Percentiles rank a stretch among this genome's conserved stretches.
Conservation (phyloP, 345 rosid genomes). For the Sonneratia alba region DNA sequence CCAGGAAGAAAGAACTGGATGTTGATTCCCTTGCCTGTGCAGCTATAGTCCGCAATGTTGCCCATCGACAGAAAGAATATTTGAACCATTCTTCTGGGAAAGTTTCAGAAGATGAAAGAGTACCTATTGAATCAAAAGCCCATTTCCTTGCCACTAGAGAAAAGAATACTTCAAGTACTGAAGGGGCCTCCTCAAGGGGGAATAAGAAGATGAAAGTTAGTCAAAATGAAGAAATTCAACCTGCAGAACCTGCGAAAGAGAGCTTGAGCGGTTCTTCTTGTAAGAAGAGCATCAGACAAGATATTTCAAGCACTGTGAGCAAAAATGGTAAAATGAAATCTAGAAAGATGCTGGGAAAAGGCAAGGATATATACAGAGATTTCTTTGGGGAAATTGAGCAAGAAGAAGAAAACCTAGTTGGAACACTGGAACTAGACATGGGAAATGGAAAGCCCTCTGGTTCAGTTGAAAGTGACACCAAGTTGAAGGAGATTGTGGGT, state of each 20-base stretch:
- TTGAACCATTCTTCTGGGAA: background rate
- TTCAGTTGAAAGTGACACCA: constrained; percentile 31
- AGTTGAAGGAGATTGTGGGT: constrained; percentile 28
- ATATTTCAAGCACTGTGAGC: constrained; percentile 24
- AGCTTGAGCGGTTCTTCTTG: constrained; percentile 28
- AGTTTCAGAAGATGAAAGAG: background rate
- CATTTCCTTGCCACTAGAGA: background rate
- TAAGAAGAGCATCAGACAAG: constrained; percentile 32
- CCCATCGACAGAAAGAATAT: background rate
- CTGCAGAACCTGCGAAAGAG: constrained; percentile 27
- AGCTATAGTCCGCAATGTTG: background rate
- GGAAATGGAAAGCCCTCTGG: constrained; percentile 27
- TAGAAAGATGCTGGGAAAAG: constrained; percentile 32
- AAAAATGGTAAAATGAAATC: constrained; percentile 34
- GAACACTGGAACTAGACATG: constrained; percentile 21
- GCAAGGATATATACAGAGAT: constrained; percentile 50
- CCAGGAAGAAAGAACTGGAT: constrained; percentile 31
- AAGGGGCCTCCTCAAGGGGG: constrained; percentile 32
- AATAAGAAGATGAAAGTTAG: constrained; percentile 41
- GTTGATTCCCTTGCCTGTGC: constrained; percentile 35
- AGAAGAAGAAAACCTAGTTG: constrained; percentile 36
- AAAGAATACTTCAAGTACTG: background rate
- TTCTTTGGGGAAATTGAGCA: constrained; percentile 61
- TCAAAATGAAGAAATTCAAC: constrained; percentile 20
- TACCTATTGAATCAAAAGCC: constrained; percentile 10